Percentiles rank a stretch among this genome's conserved stretches.
Evolutionary conservation across 306 rosid genomes (phyloP).

Genomic region (Mimosa pudica): DNA sequence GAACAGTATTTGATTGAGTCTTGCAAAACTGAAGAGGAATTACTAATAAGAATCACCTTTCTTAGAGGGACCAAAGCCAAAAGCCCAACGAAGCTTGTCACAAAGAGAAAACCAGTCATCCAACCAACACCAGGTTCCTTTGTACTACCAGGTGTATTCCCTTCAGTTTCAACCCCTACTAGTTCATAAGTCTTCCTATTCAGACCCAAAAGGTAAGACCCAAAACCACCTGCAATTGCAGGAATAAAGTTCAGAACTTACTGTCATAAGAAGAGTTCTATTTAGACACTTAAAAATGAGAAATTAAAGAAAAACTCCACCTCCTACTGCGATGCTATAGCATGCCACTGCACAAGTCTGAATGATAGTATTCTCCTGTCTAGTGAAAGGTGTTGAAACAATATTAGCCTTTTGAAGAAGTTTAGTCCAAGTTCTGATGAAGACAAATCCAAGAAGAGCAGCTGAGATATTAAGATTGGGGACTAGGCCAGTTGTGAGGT

Average conservation of each 20-base stretch:
- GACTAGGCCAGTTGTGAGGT: conserved; percentile 84
- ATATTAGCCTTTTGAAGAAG: conserved; percentile 73
- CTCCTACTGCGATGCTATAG: conserved; percentile 80
- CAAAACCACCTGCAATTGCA: conserved; percentile 77
- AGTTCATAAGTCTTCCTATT: conserved; percentile 67
- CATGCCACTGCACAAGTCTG: conserved; percentile 97
- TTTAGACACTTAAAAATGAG: not conserved
- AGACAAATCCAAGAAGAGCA: conserved; percentile 87
- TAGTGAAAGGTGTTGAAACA: conserved; percentile 74
- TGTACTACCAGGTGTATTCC: conserved; percentile 73
- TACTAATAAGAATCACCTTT: conserved; percentile 54
- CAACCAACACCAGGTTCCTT: conserved; percentile 88
- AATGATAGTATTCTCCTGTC: conserved; percentile 84
- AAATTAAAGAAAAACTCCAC: conserved; percentile 41
- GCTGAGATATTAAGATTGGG: conserved; percentile 95
- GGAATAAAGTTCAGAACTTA: conserved; percentile 6
- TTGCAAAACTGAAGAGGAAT: conserved; percentile 25
- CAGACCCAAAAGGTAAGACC: conserved; percentile 80
- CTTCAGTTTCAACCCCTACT: conserved; percentile 67
- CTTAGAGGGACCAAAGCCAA: conserved; percentile 80
- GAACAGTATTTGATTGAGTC: not conserved
- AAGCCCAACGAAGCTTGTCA: conserved; percentile 81
- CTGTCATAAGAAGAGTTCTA: not conserved
- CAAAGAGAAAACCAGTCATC: conserved; percentile 90
- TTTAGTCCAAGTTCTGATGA: conserved; percentile 67